Evolutionary conservation across 257 asterid genomes (phyloP).

Genomic region (Penstemon davidsonii): DNA sequence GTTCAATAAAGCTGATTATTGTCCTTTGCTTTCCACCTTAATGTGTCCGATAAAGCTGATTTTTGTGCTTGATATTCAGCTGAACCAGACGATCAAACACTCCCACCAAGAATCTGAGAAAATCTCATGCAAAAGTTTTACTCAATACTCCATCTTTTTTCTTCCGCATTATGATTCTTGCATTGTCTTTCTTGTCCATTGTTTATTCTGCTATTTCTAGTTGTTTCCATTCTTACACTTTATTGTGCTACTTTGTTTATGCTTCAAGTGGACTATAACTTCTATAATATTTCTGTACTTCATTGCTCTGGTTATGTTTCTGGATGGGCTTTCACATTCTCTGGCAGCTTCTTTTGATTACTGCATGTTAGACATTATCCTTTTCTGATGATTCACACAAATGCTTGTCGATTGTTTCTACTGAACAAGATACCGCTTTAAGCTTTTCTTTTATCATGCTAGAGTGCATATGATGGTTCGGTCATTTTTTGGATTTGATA

Average conservation of each 20-base stretch:
- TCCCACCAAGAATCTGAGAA: background rate
- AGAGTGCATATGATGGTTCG: slow-evolving; percentile 6
- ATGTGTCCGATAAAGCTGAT: background rate
- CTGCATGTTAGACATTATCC: slow-evolving; percentile 4
- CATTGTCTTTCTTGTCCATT: background rate
- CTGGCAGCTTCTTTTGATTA: background rate
- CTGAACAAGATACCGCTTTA: background rate
- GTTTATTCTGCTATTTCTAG: background rate
- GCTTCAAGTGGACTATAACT: slow-evolving; percentile 3
- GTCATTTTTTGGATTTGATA: background rate
- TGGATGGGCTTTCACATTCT: slow-evolving; percentile 1
- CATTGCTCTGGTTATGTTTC: slow-evolving; percentile 1
- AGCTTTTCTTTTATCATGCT: background rate
- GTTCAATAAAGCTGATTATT: no score
- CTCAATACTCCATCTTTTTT: background rate
- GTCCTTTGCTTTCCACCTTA: no score
- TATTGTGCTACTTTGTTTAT: slow-evolving; percentile 1
- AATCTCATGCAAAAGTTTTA: background rate
- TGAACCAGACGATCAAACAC: background rate
- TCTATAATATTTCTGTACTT: background rate
- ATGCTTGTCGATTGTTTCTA: background rate
- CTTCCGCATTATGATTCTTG: background rate
- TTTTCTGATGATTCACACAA: slow-evolving; percentile 12
- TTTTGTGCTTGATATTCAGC: background rate
- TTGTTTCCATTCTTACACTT: background rate